Evolutionary conservation across 805 yeast species (phyloP), one percentile per base, ranked within the genome.

Genomic region (Candida easanensis): DNA sequence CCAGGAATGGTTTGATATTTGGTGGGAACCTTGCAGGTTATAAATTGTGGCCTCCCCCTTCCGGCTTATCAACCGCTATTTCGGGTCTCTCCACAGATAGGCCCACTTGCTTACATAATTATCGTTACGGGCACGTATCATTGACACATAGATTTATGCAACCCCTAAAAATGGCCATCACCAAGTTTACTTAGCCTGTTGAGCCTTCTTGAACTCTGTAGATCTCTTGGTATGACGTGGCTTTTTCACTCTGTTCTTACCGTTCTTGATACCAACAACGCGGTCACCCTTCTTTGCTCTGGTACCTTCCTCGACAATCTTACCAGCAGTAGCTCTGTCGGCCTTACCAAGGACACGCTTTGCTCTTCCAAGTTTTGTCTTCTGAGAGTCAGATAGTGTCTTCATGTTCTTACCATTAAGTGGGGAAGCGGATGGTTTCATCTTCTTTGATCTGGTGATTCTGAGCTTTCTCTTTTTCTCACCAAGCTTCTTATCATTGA

Each of bases 351-450:
- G 70, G 4, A 84, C 71, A 43, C 78, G 73, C 56, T 75, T 76
- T 17, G 93, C 96, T 63, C 96, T 77, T 28, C 96, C 96, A 30
- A 87, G 63, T 55, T 77, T 77, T 14, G 95, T 84, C 64, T 74
- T 84, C 62, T 86, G 93, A 33, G 75, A 74, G 33, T 83, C 88
- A 20, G 76, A 74, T 40, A 86, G 66, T 56, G 54, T 57, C 60
- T 45, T 54, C 46, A 59, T 64, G 62, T 35, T 26, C 36, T 49
- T 48, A 16, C 39, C 31, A 41, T 22, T 39, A 27, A 36, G 38
- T 40, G 36, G 20, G 25, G 50, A 33, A 36, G 50, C 34, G 28
- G 44, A 39, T 41, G 56, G 45, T 51, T 55, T 47, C 43, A 56
- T 51, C 41, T 48, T 52, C 56, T 80, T 82, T 53, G 87, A 80